A percentile compares a stretch with the other conserved stretches of the same genome.
These are phyloP conservation scores for Cryptococcus depauperatus DNA, from an alignment of 1,284 basidiomycete species.

Conservation along the genomic window DNA sequence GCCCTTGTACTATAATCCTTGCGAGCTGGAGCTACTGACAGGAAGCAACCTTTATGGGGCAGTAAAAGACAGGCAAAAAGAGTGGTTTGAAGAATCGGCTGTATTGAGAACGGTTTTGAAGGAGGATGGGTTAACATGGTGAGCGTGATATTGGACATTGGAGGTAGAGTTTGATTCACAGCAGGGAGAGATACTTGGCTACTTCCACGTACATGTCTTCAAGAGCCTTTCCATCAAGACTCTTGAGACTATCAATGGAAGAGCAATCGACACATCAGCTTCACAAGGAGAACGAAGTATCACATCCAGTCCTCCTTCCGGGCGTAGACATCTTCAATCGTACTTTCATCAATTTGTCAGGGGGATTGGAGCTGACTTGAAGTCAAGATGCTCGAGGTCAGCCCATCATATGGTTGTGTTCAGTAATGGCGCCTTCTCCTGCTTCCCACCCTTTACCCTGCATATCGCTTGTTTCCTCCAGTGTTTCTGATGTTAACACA, in stretches of 20 bases:
- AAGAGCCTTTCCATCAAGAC: constrained; percentile 74
- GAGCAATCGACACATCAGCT: constrained; percentile 11
- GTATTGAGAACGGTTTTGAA: constrained; percentile 46
- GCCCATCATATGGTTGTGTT: constrained; percentile 69
- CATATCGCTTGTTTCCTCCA: constrained; percentile 28
- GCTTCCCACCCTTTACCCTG: constrained; percentile 11
- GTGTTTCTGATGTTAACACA: constrained; percentile 44
- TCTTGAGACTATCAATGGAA: constrained; percentile 52
- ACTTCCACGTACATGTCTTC: constrained; percentile 72
- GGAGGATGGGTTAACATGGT: constrained; percentile 61
- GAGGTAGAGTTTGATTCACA: constrained; percentile 1
- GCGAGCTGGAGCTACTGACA: constrained; percentile 58
- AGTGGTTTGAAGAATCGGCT: constrained; percentile 57
- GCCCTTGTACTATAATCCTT: constrained; percentile 60
- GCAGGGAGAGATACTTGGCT: constrained; percentile 62
- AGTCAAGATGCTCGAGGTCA: constrained; percentile 49
- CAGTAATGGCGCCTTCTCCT: constrained; percentile 34
- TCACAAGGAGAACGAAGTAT: constrained; percentile 38
- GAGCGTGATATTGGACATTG: neutral
- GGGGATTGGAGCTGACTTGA: neutral
- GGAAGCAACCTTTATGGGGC: constrained; percentile 74
- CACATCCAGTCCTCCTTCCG: constrained; percentile 71
- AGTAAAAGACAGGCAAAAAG: constrained; percentile 54
- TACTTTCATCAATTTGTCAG: constrained; percentile 4
- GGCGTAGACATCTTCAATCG: constrained; percentile 81